phyloP scores from a whole-genome alignment of 441 rosid genomes.

The Sinapis alba region DNA sequence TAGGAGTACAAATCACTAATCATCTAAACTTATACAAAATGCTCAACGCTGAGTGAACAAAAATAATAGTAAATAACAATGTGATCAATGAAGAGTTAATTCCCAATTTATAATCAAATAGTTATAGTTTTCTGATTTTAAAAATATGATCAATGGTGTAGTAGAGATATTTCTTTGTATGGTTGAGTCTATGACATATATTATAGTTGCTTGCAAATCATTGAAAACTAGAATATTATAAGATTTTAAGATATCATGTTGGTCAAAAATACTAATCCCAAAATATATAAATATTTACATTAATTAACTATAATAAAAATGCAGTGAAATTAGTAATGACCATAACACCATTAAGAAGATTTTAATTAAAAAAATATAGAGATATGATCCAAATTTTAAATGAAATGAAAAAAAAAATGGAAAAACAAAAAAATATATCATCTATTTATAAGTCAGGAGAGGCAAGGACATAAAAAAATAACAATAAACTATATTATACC shows the following conservation, averaged over 20 bases:
- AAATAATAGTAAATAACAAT: not conserved
- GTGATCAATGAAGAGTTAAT: not conserved
- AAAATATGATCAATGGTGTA: too few species aligned
- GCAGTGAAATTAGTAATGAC: too few species aligned
- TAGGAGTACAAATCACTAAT: not conserved
- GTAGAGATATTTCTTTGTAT: not conserved
- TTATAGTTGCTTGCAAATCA: not conserved
- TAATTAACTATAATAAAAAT: too few species aligned
- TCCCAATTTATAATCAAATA: not conserved
- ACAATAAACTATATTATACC: too few species aligned
- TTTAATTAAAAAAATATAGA: too few species aligned
- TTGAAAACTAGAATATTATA: not conserved
- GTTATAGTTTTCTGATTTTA: not conserved
- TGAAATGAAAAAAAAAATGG: too few species aligned
- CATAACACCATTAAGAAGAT: too few species aligned
- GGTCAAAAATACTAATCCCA: not conserved
- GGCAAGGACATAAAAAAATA: too few species aligned
- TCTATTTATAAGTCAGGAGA: too few species aligned
- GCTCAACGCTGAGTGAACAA: not conserved
- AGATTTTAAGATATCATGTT: not conserved
- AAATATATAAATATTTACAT: not conserved
- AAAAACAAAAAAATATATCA: too few species aligned
- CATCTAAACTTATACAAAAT: not conserved
- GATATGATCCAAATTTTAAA: too few species aligned
- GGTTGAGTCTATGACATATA: not conserved